phyloP scores from a whole-genome alignment of 2,329 filamentous ascomycete genomes.

The Corynespora cassiicola region DNA sequence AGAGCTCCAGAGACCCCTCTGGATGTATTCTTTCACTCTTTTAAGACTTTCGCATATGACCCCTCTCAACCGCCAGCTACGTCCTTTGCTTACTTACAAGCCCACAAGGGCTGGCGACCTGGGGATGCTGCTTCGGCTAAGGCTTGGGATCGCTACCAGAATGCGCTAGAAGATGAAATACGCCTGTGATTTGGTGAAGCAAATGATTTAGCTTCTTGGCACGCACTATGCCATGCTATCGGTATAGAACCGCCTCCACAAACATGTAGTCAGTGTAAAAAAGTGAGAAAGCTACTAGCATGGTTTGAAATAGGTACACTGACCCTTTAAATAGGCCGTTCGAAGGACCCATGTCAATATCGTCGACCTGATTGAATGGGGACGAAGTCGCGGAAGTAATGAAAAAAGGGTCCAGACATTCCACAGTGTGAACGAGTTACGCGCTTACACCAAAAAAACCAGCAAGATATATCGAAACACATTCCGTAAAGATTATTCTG shows the following conservation, averaged over 20 bases:
- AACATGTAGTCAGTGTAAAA: conserved; percentile 13
- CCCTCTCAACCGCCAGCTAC: conserved; percentile 16
- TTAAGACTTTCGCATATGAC: conserved; percentile 10
- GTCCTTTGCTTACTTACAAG: conserved; percentile 30
- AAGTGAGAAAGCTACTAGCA: conserved; percentile 8
- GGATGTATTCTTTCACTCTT: conserved; percentile 12
- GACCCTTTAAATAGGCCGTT: conserved; percentile 10
- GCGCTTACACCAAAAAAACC: conserved; percentile 10
- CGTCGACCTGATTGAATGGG: conserved; percentile 19
- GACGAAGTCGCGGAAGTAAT: conserved; percentile 4
- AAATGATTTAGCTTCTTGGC: conserved; percentile 17
- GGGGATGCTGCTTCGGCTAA: conserved; percentile 8
- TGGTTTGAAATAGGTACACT: conserved; percentile 2
- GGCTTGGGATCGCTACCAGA: conserved; percentile 15
- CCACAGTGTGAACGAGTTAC: conserved; percentile 8
- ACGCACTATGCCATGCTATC: conserved; percentile 18
- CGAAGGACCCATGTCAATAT: conserved; percentile 21
- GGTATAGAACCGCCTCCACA: conserved; percentile 12
- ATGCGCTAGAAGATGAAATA: conserved; percentile 18
- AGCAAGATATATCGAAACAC: conserved; percentile 16
- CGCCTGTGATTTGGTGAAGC: conserved; percentile 17
- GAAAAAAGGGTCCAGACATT: conserved; percentile 12
- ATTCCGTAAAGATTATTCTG: too few species aligned
- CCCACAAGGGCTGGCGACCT: conserved; percentile 15
- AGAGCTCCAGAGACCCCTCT: conserved; percentile 14